Evolutionary conservation across 352 stramenopile species (phyloP), one percentile per base, ranked within the genome.

Genomic region (Aphanomyces invadans): DNA sequence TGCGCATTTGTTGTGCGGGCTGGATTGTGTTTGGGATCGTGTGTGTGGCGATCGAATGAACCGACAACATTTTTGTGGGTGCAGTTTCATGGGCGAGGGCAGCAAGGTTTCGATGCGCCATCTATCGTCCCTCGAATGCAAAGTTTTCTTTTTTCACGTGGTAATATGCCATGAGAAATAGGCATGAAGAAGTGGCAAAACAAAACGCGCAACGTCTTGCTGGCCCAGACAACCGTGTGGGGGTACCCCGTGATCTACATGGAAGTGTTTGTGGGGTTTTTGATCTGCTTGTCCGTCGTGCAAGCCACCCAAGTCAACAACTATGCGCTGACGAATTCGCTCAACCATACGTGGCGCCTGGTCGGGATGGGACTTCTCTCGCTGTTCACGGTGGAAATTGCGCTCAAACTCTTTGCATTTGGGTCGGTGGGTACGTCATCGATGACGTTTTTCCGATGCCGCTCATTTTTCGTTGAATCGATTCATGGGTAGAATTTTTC

Each of bases 261-360:
- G 0, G 84, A 92, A 66, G 69, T 90, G 12, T 74, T 90, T 21
- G 84, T 92, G 2, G 84, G 84, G 9, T 52, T 78, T 54, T 70
- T 92, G 28, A 90, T 92, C 66, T 87, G 80, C 61, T 72, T 90
- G 5, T 90, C 80, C 5, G 81, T 92, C 44, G 71, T 90, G 17
- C 84, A 92, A 54, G 80, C 84, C 23, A 75, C 90, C 25, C 84
- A 92, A 57, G 84, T 92, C 4, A 92, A 92, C 78, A 89, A 90
- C 64, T 88, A 90, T 48, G 55, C 81, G 36, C 55, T 90, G 7
- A 83, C 84, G 29, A 90, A 90, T 57, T 89, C 80, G 0, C 76
- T 80, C 19, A 89, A 92, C 66, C 74, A 74, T 10, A 84, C 76
- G 29, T 92, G 84, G 84, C 81, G 84, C 2, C 62, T 90, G 28